These are phyloP conservation scores for Botrytis sinoallii DNA, from an alignment of 2,329 filamentous ascomycete species.

Conservation along the genomic window DNA sequence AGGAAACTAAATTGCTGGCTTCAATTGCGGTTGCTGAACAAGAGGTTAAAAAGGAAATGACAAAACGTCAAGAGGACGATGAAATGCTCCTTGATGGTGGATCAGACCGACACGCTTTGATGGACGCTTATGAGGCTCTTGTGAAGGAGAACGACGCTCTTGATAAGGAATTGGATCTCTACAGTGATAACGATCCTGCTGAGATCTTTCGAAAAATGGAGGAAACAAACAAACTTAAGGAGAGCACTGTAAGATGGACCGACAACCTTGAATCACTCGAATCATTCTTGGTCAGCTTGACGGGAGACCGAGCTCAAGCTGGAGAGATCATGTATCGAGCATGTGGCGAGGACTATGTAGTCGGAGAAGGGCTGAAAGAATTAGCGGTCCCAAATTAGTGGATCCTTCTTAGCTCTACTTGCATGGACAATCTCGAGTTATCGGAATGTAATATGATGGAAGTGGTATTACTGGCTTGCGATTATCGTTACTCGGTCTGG, in stretches of 20 bases:
- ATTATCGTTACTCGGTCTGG: constrained; percentile 14
- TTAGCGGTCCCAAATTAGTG: constrained; percentile 24
- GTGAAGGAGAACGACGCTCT: constrained; percentile 33
- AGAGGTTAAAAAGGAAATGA: constrained; percentile 40
- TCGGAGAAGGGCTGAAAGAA: constrained; percentile 46
- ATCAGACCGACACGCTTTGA: constrained; percentile 31
- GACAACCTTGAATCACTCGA: constrained; percentile 37
- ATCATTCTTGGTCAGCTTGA: constrained; percentile 30
- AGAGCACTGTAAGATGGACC: constrained; percentile 35
- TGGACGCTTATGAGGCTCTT: constrained; percentile 32
- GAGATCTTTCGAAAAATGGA: constrained; percentile 34
- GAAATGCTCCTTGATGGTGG: constrained; percentile 35
- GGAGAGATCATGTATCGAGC: constrained; percentile 38
- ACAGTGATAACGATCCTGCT: constrained; percentile 35
- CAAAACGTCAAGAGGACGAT: constrained; percentile 36
- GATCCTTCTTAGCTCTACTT: not conserved
- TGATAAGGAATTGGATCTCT: constrained; percentile 36
- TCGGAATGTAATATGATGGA: not conserved
- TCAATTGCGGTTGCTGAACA: constrained; percentile 38
- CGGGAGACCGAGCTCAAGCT: constrained; percentile 39
- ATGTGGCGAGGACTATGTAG: constrained; percentile 49
- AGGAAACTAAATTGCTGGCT: constrained; percentile 36
- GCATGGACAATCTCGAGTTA: constrained; percentile 17
- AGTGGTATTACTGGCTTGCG: constrained; percentile 5
- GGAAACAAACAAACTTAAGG: constrained; percentile 33